Evolutionary conservation across 2,329 filamentous ascomycete genomes (phyloP).

Genomic region (Colletotrichum sojae): DNA sequence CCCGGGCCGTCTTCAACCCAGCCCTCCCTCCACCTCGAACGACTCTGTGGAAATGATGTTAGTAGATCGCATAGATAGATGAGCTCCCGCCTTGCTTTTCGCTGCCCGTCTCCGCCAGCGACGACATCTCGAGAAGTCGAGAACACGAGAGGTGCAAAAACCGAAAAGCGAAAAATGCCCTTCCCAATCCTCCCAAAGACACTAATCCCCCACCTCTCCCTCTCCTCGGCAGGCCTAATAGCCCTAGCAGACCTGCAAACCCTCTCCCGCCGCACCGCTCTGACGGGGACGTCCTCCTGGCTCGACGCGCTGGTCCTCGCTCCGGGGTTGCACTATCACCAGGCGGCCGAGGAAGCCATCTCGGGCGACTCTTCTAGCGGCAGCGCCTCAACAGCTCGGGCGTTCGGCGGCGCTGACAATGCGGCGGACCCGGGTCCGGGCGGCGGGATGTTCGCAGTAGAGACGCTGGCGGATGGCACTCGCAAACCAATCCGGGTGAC

Average conservation of each 20-base stretch:
- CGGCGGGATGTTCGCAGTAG: conserved; percentile 25
- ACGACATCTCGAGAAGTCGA: too few species aligned
- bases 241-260: conserved; percentile 72
- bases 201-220: conserved; percentile 60
- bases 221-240: conserved; percentile 68
- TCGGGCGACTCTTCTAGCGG: conserved; percentile 55
- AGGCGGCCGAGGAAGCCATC: conserved; percentile 65
- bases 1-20: too few species aligned
- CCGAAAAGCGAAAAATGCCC: conserved; percentile 39
- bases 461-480: conserved; percentile 15
- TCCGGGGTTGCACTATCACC: conserved; percentile 73
- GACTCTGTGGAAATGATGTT: too few species aligned
- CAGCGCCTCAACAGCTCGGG: conserved; percentile 62
- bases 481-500: conserved; percentile 16
- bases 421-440: too few species aligned
- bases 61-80: too few species aligned
- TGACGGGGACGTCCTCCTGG: conserved; percentile 70
- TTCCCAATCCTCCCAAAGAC: conserved; percentile 60
- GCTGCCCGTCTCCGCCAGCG: too few species aligned
- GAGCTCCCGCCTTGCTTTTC: too few species aligned
- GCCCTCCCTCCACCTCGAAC: too few species aligned
- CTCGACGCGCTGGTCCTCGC: conserved; percentile 71
- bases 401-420: conserved; percentile 52
- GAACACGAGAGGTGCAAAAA: too few species aligned
- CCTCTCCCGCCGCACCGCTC: conserved; percentile 68